phyloP scores from a whole-genome alignment of 371 early-diverging fungal species.

The Zopfochytrium polystomum region DNA sequence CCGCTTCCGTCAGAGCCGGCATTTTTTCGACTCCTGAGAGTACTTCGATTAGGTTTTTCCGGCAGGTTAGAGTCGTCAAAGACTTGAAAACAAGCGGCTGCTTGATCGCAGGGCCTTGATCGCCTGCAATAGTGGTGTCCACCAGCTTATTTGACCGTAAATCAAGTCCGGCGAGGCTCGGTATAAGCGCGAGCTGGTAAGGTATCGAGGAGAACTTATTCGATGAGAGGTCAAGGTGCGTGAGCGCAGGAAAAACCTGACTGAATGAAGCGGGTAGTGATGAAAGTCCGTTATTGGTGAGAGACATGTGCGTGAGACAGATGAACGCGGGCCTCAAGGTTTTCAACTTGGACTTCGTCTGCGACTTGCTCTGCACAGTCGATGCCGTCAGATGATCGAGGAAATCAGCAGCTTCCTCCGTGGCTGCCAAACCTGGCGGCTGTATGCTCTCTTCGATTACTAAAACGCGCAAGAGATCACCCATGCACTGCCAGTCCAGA shows the following conservation, averaged over 20 bases:
- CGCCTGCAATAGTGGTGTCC: not conserved
- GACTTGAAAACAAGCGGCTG: not conserved
- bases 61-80: not conserved
- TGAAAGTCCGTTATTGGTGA: not conserved
- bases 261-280: not conserved
- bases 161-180: not conserved
- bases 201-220: conserved; percentile 1
- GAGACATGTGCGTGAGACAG: not conserved
- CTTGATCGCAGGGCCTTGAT: not conserved
- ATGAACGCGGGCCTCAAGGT: no score
- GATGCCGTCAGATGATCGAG: no score
- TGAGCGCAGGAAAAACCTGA: not conserved
- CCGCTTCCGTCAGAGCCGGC: conserved; percentile 19
- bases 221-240: not conserved
- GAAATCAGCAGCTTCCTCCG: no score
- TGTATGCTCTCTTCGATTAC: no score
- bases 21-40: not conserved
- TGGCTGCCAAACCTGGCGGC: no score
- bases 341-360: no score
- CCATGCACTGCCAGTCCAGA: no score
- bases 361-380: no score
- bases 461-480: no score
- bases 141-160: not conserved
- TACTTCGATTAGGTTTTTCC: conserved; percentile 4
- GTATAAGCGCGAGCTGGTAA: not conserved